phyloP scores from a whole-genome alignment of 805 yeast species.

The Huiozyma sinensis region DNA sequence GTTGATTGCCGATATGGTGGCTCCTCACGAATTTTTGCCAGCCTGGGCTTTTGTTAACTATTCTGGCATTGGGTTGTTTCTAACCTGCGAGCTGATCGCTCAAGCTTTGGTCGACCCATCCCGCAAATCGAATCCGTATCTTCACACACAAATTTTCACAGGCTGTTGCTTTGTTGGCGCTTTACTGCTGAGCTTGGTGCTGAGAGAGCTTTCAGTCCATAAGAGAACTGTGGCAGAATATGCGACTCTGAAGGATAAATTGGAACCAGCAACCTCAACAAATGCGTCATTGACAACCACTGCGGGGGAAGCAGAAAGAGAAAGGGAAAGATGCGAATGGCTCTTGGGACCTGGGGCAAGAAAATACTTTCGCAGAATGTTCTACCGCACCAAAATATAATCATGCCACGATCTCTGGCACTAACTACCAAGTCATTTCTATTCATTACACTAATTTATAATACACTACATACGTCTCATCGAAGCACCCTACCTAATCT shows the following conservation, averaged over 20 bases:
- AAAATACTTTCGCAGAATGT: conserved; percentile 11
- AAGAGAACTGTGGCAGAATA: conserved; percentile 21
- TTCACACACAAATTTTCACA: conserved; percentile 50
- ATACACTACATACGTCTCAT: not conserved
- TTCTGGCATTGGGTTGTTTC: conserved; percentile 20
- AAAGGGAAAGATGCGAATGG: not conserved
- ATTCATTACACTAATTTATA: not conserved
- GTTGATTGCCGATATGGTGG: conserved; percentile 33
- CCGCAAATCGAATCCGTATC: conserved; percentile 34
- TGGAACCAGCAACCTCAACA: not conserved
- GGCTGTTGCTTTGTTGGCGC: conserved; percentile 41
- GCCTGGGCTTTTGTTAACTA: conserved; percentile 31
- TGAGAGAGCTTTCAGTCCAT: conserved; percentile 42
- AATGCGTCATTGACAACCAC: not conserved
- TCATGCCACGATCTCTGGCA: not conserved
- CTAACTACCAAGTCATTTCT: too few species aligned
- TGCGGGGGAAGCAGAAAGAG: not conserved
- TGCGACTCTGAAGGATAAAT: conserved; percentile 14
- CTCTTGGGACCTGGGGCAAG: conserved; percentile 12
- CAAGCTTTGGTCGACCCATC: conserved; percentile 33
- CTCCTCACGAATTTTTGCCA: conserved; percentile 29
- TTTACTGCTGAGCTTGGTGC: conserved; percentile 32
- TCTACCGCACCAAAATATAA: not conserved
- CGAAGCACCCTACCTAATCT: too few species aligned
- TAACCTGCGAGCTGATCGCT: conserved; percentile 46